Conservation (phyloP, 805 yeast species). For the Candida succiphila region DNA sequence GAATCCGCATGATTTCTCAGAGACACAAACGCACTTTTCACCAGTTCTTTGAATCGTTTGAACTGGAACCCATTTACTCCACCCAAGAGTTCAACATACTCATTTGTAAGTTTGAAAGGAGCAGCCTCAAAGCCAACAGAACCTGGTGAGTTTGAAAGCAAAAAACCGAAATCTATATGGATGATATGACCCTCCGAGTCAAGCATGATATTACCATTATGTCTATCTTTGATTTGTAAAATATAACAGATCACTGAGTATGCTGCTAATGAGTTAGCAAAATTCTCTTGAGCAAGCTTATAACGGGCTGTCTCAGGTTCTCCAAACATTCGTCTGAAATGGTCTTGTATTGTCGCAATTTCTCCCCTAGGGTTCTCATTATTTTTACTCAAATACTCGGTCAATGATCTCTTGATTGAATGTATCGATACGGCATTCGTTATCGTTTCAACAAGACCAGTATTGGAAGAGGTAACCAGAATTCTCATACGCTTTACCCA, state of each 20-base stretch:
- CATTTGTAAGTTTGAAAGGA: slow-evolving; percentile 86
- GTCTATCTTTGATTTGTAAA: slow-evolving; percentile 90
- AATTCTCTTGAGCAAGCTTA: slow-evolving; percentile 72
- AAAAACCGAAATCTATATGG: slow-evolving; percentile 91
- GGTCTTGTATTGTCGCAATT: slow-evolving; percentile 68
- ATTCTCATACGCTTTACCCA: slow-evolving; percentile 96
- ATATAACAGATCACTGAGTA: slow-evolving; percentile 87
- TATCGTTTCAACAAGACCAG: slow-evolving; percentile 93
- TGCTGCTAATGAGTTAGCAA: slow-evolving; percentile 80
- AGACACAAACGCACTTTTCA: slow-evolving; percentile 66
- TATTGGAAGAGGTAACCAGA: slow-evolving; percentile 77
- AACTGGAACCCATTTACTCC: slow-evolving; percentile 60
- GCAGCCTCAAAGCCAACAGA: slow-evolving; percentile 97
- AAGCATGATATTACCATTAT: slow-evolving; percentile 94
- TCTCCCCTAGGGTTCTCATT: slow-evolving; percentile 65
- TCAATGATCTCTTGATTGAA: slow-evolving; percentile 86
- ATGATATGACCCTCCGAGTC: slow-evolving; percentile 93
- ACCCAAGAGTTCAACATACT: slow-evolving; percentile 82
- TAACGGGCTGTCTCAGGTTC: slow-evolving; percentile 41
- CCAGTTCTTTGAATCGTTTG: slow-evolving; percentile 46
- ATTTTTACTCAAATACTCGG: slow-evolving; percentile 56
- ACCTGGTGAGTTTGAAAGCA: slow-evolving; percentile 92
- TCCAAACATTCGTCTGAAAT: slow-evolving; percentile 72
- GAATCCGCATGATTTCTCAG: slow-evolving; percentile 67
- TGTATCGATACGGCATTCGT: slow-evolving; percentile 91